phyloP scores from a whole-genome alignment of 257 asterid species.

The Cynanchum wilfordii region DNA sequence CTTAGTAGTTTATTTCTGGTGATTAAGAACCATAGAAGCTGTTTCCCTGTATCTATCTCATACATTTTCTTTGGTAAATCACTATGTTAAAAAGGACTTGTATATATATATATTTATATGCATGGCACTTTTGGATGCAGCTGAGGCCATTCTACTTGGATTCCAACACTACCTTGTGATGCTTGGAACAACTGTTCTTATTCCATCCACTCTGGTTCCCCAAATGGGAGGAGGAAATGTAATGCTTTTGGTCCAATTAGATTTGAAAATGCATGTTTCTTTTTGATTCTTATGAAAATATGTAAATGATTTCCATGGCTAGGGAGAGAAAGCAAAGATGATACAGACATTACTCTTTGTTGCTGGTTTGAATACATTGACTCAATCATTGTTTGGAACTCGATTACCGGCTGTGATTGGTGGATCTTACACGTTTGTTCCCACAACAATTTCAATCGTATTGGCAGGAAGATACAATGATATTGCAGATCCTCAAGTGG shows the following conservation, averaged over 20 bases:
- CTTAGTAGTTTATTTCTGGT: background rate
- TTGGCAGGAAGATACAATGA: conserved; percentile 65
- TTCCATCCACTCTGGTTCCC: conserved; percentile 65
- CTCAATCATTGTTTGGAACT: conserved; percentile 78
- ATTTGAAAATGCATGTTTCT: background rate
- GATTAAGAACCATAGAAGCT: background rate
- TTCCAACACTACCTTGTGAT: conserved; percentile 95
- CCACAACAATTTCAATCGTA: conserved; percentile 80
- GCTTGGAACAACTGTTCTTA: conserved; percentile 96
- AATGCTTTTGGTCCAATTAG: conserved; percentile 14
- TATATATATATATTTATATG: background rate
- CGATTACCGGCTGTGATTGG: conserved; percentile 84
- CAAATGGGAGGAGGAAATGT: conserved; percentile 96
- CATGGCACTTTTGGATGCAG: conserved; percentile 39
- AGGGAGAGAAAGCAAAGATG: conserved; percentile 82
- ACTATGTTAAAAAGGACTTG: background rate
- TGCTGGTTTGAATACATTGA: conserved; percentile 77
- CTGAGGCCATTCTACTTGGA: conserved; percentile 94
- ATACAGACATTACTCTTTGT: conserved; percentile 92
- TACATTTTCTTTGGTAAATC: background rate
- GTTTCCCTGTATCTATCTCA: background rate
- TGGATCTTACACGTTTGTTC: conserved; percentile 75
- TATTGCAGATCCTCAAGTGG: conserved; percentile 60
- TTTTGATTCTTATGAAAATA: background rate
- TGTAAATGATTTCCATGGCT: conserved; percentile 9